These are phyloP conservation scores for Colletotrichum tamarilloi DNA, from an alignment of 2,329 filamentous ascomycete genomes.

Conservation along the genomic window DNA sequence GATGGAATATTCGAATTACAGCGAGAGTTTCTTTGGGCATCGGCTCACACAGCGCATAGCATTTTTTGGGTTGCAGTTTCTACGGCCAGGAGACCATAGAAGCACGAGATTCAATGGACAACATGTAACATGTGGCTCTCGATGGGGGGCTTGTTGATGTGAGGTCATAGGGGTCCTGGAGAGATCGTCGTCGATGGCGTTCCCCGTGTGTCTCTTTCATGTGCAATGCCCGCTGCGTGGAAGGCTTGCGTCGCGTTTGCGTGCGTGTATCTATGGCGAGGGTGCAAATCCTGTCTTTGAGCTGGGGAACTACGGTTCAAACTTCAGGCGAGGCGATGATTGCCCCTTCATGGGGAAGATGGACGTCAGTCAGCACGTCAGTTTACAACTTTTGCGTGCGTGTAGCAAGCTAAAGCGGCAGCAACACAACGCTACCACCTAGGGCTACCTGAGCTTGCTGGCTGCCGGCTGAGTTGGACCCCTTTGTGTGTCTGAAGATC, in stretches of 20 bases:
- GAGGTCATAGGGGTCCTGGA: slow-evolving; percentile 33
- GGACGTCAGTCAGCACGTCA: no score
- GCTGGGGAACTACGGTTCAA: neutral
- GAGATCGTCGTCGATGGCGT: slow-evolving; percentile 5
- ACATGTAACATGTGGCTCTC: neutral
- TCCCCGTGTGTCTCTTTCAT: neutral
- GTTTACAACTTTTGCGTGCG: no score
- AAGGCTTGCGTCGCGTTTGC: neutral
- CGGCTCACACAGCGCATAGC: neutral
- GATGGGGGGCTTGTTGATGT: neutral
- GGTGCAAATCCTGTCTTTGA: neutral
- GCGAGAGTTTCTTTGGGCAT: neutral
- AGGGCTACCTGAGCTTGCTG: neutral
- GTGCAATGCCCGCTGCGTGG: neutral
- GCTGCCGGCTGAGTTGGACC: neutral
- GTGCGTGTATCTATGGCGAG: neutral
- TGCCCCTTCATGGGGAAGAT: neutral
- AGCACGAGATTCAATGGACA: neutral
- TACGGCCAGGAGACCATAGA: neutral
- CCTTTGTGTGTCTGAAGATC: neutral
- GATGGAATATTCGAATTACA: neutral
- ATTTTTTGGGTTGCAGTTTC: neutral
- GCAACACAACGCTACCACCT: neutral
- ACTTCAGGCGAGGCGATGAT: neutral
- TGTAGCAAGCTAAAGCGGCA: neutral